Evolutionary conservation across 148 eudicot species (phyloP), one percentile per base, ranked within the genome.

Genomic region (Rhododendron molle): DNA sequence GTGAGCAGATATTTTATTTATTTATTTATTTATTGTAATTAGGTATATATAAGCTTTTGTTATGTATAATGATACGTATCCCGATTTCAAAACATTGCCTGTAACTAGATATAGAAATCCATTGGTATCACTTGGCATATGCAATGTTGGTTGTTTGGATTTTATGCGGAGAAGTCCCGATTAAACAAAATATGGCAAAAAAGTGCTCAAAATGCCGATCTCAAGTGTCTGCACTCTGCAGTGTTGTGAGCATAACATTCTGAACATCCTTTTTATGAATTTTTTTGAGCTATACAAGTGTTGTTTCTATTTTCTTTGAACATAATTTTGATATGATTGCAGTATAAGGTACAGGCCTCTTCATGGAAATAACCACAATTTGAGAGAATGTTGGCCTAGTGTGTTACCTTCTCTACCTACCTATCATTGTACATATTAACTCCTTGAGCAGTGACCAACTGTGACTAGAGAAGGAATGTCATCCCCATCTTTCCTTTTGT

Each of bases 381-480:
- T 10, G 14, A 40, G 26, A 76, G 79, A 76, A 76, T 76, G 79
- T 18, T 40, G 21, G 13, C 79, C 23, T 73, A 14, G 46, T 20
- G 47, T 36, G 18, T 30, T 72, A 81, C 47, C 28, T 20, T 10
- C 44, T 40, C 56, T 32, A 28, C 30, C 67, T 44, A 34, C 40
- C 30, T 69, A 28, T 69, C 74, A 69, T 69, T 3, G 14, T 26
- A 30, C 71, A 16, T 5, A 62, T 79, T 67, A 72, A 69, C 73
- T 84, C 76, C 50, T 60, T 54, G 74, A 84, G 43, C 32, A 78
- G 14, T 81, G 86, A 87, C 54, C 21, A 81, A 83, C 49, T 60
- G 65, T 49, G 86, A 87, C 65, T 0, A 11, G 85, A 65, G 82
- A 82, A 82, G n/a, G 83, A 86, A 87, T 69, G 86, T 38, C 60